A percentile compares a stretch with the other conserved stretches of the same genome.
Evolutionary conservation across 306 rosid genomes (phyloP).

Genomic region (Vicia sativa): DNA sequence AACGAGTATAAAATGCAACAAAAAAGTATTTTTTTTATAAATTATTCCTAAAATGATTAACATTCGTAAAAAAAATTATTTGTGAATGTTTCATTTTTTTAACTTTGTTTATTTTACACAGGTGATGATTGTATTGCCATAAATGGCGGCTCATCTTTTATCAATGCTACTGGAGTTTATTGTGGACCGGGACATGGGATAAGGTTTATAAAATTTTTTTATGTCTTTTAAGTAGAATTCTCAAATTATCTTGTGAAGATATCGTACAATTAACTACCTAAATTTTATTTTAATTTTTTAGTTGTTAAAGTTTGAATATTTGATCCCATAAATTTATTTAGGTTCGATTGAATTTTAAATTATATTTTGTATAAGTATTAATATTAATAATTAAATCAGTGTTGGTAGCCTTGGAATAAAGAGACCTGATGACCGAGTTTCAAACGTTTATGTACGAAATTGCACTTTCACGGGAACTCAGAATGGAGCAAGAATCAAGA

Average conservation of each 20-base stretch:
- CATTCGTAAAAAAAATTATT: not conserved
- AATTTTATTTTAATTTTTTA: not conserved
- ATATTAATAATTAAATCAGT: slow-evolving; percentile 10
- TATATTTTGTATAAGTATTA: too few species aligned
- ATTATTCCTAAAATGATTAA: not conserved
- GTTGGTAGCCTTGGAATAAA: slow-evolving; percentile 52
- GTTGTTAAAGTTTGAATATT: not conserved
- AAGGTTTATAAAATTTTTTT: slow-evolving; percentile 42
- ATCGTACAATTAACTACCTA: not conserved
- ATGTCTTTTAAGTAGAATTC: not conserved
- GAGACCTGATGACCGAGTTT: not conserved
- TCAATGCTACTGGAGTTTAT: slow-evolving; percentile 8
- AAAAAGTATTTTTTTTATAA: not conserved
- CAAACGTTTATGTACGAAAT: slow-evolving; percentile 38
- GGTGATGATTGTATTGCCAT: slow-evolving; percentile 9
- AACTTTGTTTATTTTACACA: not conserved
- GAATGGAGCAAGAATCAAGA: slow-evolving; percentile 58
- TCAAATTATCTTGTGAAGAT: too few species aligned
- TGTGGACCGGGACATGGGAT: slow-evolving; percentile 64
- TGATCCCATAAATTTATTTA: not conserved
- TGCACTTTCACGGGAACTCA: slow-evolving; percentile 33
- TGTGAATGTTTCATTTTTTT: too few species aligned
- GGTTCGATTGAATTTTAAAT: not conserved
- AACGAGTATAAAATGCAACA: not conserved
- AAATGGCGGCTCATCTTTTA: not conserved